These are phyloP conservation scores for Penicillium sp. DNA, from an alignment of 2,329 filamentous ascomycete species.

Conservation along the genomic window DNA sequence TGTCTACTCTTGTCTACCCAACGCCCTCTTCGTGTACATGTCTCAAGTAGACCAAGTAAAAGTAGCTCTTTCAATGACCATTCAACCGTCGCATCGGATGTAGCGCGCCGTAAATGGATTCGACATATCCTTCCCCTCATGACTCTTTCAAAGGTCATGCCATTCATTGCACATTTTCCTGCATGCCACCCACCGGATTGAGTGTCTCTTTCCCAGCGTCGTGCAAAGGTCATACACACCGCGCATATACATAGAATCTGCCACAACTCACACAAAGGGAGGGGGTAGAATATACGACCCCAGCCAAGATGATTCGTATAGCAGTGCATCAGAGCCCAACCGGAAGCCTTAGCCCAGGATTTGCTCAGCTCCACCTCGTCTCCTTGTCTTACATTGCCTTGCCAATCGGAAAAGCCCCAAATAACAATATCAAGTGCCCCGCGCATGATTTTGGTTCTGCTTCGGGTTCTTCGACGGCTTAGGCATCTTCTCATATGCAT, in stretches of 20 bases:
- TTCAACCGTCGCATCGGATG: not conserved
- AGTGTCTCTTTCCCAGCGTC: not conserved
- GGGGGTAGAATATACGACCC: not conserved
- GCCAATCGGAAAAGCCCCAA: not conserved
- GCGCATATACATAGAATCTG: not conserved
- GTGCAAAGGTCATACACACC: not conserved
- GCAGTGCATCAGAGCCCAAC: not conserved
- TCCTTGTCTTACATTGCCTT: not conserved
- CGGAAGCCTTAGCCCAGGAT: not conserved
- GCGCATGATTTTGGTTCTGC: slow-evolving; percentile 10
- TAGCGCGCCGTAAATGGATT: not conserved
- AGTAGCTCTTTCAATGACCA: not conserved
- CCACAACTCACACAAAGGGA: not conserved
- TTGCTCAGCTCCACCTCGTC: not conserved
- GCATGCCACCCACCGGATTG: not conserved
- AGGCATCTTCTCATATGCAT: slow-evolving; percentile 49
- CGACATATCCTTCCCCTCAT: too few relatives aligned
- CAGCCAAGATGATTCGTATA: not conserved
- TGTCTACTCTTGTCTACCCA: not conserved
- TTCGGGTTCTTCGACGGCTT: slow-evolving; percentile 25
- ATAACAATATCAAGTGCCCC: slow-evolving; percentile 9
- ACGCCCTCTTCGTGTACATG: not conserved
- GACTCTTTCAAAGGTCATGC: not conserved
- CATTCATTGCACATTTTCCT: not conserved
- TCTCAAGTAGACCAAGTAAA: not conserved